Conservation (phyloP, 2,329 filamentous ascomycete genomes). For the Fusarium sp. region DNA sequence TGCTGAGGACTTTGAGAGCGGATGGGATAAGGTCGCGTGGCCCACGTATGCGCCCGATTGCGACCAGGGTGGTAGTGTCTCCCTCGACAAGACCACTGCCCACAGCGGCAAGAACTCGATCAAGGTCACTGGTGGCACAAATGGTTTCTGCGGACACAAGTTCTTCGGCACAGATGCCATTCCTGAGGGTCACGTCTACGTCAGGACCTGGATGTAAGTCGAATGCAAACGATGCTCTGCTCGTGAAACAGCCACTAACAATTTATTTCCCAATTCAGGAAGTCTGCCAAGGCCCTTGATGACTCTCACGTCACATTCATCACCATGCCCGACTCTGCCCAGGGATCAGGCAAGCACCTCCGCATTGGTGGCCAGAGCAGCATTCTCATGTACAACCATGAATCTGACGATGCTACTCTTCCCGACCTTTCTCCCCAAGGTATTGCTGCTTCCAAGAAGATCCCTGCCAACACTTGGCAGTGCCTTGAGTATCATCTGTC, state of each 20-base stretch:
- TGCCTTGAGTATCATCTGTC: conserved; percentile 75
- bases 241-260: not conserved
- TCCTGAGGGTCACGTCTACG: conserved; percentile 71
- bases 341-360: conserved; percentile 71
- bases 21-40: conserved; percentile 72
- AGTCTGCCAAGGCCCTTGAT: conserved; percentile 70
- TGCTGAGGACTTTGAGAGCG: conserved; percentile 70
- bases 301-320: conserved; percentile 74
- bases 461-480: conserved; percentile 67
- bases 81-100: conserved; percentile 69
- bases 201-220: conserved; percentile 69
- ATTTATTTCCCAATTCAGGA: conserved; percentile 56
- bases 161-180: conserved; percentile 73
- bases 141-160: conserved; percentile 71
- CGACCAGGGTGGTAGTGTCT: conserved; percentile 71
- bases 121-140: conserved; percentile 64
- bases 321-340: conserved; percentile 73
- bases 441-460: conserved; percentile 67
- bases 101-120: conserved; percentile 71
- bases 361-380: conserved; percentile 73
- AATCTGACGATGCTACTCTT: conserved; percentile 73
- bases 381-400: conserved; percentile 76
- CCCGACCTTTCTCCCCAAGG: conserved; percentile 73
- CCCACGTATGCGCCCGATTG: conserved; percentile 72
- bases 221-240: not conserved